phyloP scores from a whole-genome alignment of 306 rosid species.

The Pachyrhizus erosus region DNA sequence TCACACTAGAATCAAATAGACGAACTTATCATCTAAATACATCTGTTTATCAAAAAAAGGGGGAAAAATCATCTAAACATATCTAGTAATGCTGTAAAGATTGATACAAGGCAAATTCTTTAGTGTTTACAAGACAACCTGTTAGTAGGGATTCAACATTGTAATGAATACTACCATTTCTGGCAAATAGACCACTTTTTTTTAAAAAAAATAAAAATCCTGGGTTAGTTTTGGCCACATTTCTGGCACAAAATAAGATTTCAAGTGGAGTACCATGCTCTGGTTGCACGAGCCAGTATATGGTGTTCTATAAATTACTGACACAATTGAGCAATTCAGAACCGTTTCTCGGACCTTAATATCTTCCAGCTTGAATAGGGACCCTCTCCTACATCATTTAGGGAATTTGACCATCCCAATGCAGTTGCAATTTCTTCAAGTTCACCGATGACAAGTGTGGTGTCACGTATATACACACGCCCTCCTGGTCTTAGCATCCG shows the following conservation, averaged over 20 bases:
- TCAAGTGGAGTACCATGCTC: constrained; percentile 26
- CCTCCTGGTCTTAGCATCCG: constrained; percentile 90
- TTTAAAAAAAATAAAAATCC: constrained; percentile 3
- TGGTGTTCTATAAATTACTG: constrained; percentile 16
- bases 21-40: constrained; percentile 5
- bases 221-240: constrained; percentile 43
- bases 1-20: not conserved
- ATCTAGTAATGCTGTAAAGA: not conserved
- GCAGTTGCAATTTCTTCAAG: constrained; percentile 69
- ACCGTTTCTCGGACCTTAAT: constrained; percentile 70
- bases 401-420: constrained; percentile 67
- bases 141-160: constrained; percentile 29
- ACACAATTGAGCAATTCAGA: constrained; percentile 47
- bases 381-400: constrained; percentile 80
- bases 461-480: constrained; percentile 79
- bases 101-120: not conserved
- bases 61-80: not conserved
- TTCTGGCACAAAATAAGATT: constrained; percentile 30
- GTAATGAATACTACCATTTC: not conserved
- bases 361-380: constrained; percentile 86
- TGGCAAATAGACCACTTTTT: not conserved
- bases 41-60: not conserved
- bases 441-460: constrained; percentile 58
- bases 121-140: constrained; percentile 11
- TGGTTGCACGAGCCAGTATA: constrained; percentile 18